phyloP scores from a whole-genome alignment of 441 rosid species.

The Bocquillonia castaneifolia region DNA sequence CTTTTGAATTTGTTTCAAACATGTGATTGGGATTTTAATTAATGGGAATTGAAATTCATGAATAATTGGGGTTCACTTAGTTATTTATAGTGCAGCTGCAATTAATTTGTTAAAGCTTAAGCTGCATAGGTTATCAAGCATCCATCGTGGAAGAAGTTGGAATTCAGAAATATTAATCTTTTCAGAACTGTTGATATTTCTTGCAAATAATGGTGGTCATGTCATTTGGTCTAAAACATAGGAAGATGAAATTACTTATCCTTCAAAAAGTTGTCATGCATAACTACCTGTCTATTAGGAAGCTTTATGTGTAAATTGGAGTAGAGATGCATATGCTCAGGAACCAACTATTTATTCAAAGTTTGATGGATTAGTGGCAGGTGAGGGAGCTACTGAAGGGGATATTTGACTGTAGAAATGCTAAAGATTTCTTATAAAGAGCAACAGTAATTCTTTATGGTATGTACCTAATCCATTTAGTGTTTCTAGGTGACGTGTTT shows the following conservation, averaged over 20 bases:
- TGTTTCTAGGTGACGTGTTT: constrained; percentile 23
- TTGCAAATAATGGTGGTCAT: not conserved
- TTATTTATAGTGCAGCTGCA: too few species aligned
- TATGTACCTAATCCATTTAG: constrained; percentile 42
- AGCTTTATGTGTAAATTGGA: constrained; percentile 21
- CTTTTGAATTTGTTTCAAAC: too few species aligned
- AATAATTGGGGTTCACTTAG: too few species aligned
- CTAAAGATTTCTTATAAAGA: constrained; percentile 39
- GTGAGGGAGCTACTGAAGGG: constrained; percentile 69
- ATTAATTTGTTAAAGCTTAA: too few species aligned
- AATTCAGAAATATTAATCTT: constrained; percentile 3
- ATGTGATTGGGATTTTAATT: too few species aligned
- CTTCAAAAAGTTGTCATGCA: not conserved
- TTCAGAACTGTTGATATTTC: constrained; percentile 11
- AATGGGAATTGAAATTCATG: too few species aligned
- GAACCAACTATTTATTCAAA: constrained; percentile 41
- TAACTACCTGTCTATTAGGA: not conserved
- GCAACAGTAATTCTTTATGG: constrained; percentile 49
- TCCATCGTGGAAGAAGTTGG: constrained; percentile 8
- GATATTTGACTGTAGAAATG: constrained; percentile 51
- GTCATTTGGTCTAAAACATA: not conserved
- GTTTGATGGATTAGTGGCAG: constrained; percentile 76
- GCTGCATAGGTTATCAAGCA: not conserved
- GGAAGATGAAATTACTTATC: not conserved
- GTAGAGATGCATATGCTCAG: constrained; percentile 18